Base-by-base conservation (phyloP, 192 early-diverging fungal species). In the Glomus cerebriforme region DNA sequence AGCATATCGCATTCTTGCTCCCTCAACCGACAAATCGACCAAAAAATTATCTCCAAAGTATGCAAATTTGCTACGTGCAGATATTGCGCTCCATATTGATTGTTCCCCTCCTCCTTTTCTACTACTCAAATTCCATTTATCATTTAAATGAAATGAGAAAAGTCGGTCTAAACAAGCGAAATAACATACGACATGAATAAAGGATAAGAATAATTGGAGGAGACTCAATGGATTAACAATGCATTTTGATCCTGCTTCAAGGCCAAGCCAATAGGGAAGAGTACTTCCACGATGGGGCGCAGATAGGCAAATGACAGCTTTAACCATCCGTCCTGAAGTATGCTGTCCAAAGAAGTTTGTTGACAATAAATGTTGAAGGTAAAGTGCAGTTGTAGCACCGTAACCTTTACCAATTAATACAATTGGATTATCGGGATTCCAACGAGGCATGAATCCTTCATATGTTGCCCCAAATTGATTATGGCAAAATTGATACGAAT, bases 321-420 rank as follows among this genome's bases (percentile, higher is more conserved):
- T 78, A 19, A 78, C n/a, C 77, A 67, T 66, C 13, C 13, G 59
- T n/a, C 64, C 77, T 5, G 77, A 68, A 45, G 77, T 78, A 32
- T 47, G 29, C 32, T 69, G 34, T 7, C 65, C 65, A 26, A 78
- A 78, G 43, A 59, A 78, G 17, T 78, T 65, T 1, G 77, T 69
- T 0, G 65, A 45, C 12, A 78, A 27, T 29, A 78, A 49, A 70
- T 78, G 77, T 54, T 78, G 77, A 12, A 78, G 66, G 12, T 78
- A 35, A 67, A 69, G 67, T 26, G 77, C 77, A 15, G 66, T 69
- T 13, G 77, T 78, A 26, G 62, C 77, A 19, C 77, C 77, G 39
- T 67, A 69, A 9, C 77, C 77, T 78, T 78, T 78, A 78, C 77
- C 77, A 31, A 78, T 69, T 39, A 78, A 39, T 8, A 78, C 77